Percentiles rank a stretch among this genome's conserved stretches.
Conservation (phyloP, 805 yeast species). For the Ascoidea asiatica region DNA sequence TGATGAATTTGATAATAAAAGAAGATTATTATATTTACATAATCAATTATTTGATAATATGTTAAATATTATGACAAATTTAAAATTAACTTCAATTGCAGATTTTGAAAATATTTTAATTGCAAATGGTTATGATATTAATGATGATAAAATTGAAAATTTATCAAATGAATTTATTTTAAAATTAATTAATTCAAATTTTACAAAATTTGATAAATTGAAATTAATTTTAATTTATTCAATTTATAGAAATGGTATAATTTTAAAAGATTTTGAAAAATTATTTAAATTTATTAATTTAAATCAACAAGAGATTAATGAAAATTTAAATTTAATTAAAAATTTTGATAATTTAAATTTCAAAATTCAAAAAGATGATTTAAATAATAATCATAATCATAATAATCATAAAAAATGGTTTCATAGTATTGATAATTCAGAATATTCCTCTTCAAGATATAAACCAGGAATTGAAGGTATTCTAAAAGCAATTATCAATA, state of each 20-base stretch:
- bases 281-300: conserved; percentile 42
- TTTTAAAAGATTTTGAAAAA: conserved; percentile 60
- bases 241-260: conserved; percentile 68
- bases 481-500: conserved; percentile 32
- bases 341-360: conserved; percentile 34
- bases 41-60: conserved; percentile 53
- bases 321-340: conserved; percentile 38
- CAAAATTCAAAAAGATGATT: conserved; percentile 12
- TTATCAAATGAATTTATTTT: conserved; percentile 50
- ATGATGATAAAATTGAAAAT: conserved; percentile 47
- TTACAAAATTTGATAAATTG: conserved; percentile 52
- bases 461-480: conserved; percentile 57
- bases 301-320: conserved; percentile 23
- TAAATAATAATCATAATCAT: conserved; percentile 22
- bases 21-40: conserved; percentile 47
- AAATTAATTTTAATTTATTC: conserved; percentile 67
- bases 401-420: conserved; percentile 1
- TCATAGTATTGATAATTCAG: conserved; percentile 13
- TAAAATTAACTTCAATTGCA: conserved; percentile 56
- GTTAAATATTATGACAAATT: conserved; percentile 40
- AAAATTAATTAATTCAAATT: conserved; percentile 33
- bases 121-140: conserved; percentile 56
- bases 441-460: conserved; percentile 55
- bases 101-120: conserved; percentile 78
- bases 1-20: conserved; percentile 53